Percentiles rank a stretch among this genome's conserved stretches.
Conservation (phyloP, 2,329 filamentous ascomycete genomes). For the Alternaria triticina region DNA sequence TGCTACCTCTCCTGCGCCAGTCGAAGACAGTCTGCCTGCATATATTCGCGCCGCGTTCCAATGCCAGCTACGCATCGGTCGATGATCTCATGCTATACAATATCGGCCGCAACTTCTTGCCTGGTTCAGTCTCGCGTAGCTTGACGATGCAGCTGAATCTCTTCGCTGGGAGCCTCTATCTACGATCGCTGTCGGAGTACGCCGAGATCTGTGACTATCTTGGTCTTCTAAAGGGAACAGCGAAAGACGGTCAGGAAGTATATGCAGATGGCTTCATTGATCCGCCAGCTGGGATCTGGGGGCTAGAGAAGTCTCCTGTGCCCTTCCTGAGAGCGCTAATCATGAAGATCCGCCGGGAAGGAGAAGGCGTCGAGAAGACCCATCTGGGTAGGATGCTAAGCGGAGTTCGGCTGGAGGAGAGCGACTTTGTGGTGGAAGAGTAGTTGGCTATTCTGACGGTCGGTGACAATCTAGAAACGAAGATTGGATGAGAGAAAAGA, state of each 20-base stretch:
- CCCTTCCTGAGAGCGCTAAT: slow-evolving; percentile 50
- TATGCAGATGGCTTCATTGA: slow-evolving; percentile 46
- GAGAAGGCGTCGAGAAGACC: slow-evolving; percentile 51
- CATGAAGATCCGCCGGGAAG: slow-evolving; percentile 40
- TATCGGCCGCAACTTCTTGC: slow-evolving; percentile 28
- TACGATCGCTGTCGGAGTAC: slow-evolving; percentile 64
- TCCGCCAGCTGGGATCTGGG: slow-evolving; percentile 33
- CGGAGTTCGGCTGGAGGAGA: slow-evolving; percentile 44
- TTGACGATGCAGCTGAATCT: slow-evolving; percentile 63
- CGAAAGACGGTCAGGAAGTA: slow-evolving; percentile 30
- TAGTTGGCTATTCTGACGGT: neutral
- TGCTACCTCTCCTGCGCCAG: slow-evolving; percentile 52
- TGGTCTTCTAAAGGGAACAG: slow-evolving; percentile 51
- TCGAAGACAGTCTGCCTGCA: slow-evolving; percentile 54
- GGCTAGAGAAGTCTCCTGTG: slow-evolving; percentile 51
- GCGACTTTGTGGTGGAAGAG: slow-evolving; percentile 32
- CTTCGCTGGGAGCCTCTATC: slow-evolving; percentile 72
- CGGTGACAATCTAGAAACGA: neutral
- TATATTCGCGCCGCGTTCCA: slow-evolving; percentile 60
- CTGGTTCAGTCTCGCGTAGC: slow-evolving; percentile 18
- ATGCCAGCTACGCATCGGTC: slow-evolving; percentile 44
- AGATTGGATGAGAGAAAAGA: neutral
- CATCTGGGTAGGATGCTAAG: slow-evolving; percentile 53
- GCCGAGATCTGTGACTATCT: slow-evolving; percentile 58
- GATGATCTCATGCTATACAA: slow-evolving; percentile 57